These are phyloP conservation scores for Lasiosphaeria miniovina DNA, from an alignment of 495 filamentous ascomycete species.

Conservation along the genomic window DNA sequence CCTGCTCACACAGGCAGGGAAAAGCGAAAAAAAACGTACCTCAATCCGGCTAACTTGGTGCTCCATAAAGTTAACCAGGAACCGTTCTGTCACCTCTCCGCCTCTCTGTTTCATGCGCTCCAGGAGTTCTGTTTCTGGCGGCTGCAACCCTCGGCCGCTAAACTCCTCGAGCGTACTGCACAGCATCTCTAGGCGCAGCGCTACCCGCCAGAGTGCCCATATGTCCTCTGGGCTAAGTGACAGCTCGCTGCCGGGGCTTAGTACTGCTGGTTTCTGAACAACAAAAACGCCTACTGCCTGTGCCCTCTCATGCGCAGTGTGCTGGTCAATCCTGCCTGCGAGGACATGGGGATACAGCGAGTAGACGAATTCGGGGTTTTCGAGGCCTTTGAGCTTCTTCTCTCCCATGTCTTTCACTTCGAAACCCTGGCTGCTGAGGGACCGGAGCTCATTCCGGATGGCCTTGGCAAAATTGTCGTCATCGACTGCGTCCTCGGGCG, in stretches of 20 bases:
- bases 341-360: constrained; percentile 88
- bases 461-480: constrained; percentile 67
- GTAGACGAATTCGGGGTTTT: constrained; percentile 95
- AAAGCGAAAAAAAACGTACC: constrained; percentile 50
- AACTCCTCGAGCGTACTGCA: constrained; percentile 79
- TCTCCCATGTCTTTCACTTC: constrained; percentile 95
- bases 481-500: constrained; percentile 64
- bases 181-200: constrained; percentile 84
- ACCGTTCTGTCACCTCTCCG: constrained; percentile 82
- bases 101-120: constrained; percentile 79
- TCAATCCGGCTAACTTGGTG: constrained; percentile 94
- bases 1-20: neutral
- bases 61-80: constrained; percentile 82
- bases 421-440: constrained; percentile 87
- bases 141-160: constrained; percentile 52
- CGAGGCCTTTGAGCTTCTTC: constrained; percentile 89
- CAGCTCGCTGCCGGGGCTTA: constrained; percentile 51
- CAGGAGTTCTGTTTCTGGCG: constrained; percentile 76
- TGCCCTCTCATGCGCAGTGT: constrained; percentile 52
- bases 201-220: constrained; percentile 87
- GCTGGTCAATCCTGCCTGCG: constrained; percentile 68
- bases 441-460: constrained; percentile 83
- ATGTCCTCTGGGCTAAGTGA: constrained; percentile 76
- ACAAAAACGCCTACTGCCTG: constrained; percentile 33
- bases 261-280: constrained; percentile 43